Conservation (phyloP, 495 filamentous ascomycete genomes). For the Hypoxylon fragiforme region DNA sequence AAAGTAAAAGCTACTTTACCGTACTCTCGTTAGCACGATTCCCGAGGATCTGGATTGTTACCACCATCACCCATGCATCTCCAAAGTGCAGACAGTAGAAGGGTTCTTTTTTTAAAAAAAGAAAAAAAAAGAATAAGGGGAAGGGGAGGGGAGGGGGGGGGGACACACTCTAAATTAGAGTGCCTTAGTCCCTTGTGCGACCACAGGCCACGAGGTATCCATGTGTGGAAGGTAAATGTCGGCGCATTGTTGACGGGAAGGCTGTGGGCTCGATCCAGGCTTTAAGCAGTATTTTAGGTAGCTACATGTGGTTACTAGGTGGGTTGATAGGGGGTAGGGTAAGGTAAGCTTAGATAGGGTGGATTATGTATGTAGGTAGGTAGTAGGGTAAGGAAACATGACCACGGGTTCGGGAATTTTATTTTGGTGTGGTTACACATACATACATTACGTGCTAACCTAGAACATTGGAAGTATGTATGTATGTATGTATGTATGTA, state of each 20-base stretch:
- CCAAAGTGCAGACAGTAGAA: slow-evolving; percentile 6
- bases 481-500: not conserved
- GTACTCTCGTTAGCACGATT: too few relatives aligned
- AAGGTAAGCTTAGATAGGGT: slow-evolving; percentile 3
- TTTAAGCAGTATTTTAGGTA: too few relatives aligned
- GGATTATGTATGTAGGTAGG: slow-evolving; percentile 13
- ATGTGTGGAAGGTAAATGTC: slow-evolving; percentile 14
- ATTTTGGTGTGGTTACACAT: slow-evolving; percentile 32
- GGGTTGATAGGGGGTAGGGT: not conserved
- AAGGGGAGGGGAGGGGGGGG: too few relatives aligned
- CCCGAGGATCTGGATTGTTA: slow-evolving; percentile 21
- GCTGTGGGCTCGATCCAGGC: too few relatives aligned
- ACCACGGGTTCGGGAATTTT: slow-evolving; percentile 11
- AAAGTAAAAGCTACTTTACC: too few relatives aligned
- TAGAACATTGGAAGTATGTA: not conserved
- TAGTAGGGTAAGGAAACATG: not conserved
- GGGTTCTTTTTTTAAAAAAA: too few relatives aligned
- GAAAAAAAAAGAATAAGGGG: too few relatives aligned
- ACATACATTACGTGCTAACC: not conserved
- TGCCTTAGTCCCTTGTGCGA: slow-evolving; percentile 27
- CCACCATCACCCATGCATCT: slow-evolving; percentile 8
- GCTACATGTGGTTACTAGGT: slow-evolving; percentile 16
- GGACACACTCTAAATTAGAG: slow-evolving; percentile 30
- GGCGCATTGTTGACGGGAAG: slow-evolving; percentile 15
- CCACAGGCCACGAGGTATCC: slow-evolving; percentile 31